Evolutionary conservation across 1,284 basidiomycete species (phyloP), one percentile per base, ranked within the genome.

Genomic region (Ustilago lituana): DNA sequence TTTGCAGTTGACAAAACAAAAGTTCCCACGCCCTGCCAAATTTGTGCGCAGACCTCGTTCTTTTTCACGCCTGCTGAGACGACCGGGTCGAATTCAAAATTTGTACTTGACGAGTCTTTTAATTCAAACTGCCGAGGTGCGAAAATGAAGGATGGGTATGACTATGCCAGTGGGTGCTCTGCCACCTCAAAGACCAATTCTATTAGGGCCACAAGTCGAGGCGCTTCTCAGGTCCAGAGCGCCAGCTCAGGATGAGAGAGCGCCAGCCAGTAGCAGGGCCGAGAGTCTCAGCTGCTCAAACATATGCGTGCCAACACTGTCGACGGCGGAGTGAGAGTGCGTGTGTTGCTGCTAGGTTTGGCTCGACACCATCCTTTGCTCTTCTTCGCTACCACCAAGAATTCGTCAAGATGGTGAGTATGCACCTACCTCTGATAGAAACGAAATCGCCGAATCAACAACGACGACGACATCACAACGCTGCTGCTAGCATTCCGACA

Each of bases 371-470:
- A 60, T 56, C 63, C 64, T 54, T 50, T 47, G 31, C 64, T 61
- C 54, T 44, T 62, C 46, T 53, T 68, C 37, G 65, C 36, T 54
- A 68, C 59, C 65, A 68, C 65, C 67, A 70, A 64, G 67, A 64
- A 69, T 60, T 60, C 67, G 53, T 70, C 67, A 70, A 70, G 67
- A 70, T 70, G 67, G 67, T 70, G 48, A 65, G 67, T 64, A 54
- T 14, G 14, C 31, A 36, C 27, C 41, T 44, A 43, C 49, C 31
- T 40, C 44, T 44, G 49, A 50, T 49, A 37, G 23, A 38, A 17
- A 10, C 58, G 49, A 66, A 41, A 20, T 32, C 33, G 27, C 47
- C 62, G 45, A 36, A 65, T 64, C 51, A 65, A 35, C 53, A 29
- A 49, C 55, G 47, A 50, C 47, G 38, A 36, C n/a, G 5, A 14